Evolutionary conservation across 2,329 filamentous ascomycete genomes (phyloP), one percentile per base, ranked within the genome.

Genomic region (Cadophora luteo-olivacea): DNA sequence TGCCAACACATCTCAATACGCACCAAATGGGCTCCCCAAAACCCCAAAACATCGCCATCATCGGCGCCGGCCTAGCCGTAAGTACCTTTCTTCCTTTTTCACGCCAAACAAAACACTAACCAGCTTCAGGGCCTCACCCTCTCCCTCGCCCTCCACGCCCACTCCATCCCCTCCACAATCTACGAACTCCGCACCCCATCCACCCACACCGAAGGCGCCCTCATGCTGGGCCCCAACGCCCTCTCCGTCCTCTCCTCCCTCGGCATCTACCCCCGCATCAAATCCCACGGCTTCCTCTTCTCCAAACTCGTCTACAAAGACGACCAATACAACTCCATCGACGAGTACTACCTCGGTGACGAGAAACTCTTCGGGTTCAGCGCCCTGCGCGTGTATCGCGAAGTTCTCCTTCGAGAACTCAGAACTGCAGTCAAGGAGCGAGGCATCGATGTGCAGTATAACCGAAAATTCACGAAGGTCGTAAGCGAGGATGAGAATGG

Each of bases 191-290:
- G 84, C 9, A 68, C 78, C 0, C 79, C 80, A 0, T 79, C 82
- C 1, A 79, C 83, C 1, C 80, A 84, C 68, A 83, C 83, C 29
- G 84, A 84, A 22, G 87, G 87, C 2, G 86, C 84, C 0, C 79
- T 89, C 36, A 87, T 88, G 83, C 81, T 89, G 2, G 87, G 86
- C 0, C 87, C 87, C 5, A 89, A 89, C 64, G 85, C 86, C 0
- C 81, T 89, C 1, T 80, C 81, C 4, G 79, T 88, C 49, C 80
- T 90, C 0, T 83, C 88, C 69, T 75, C 74, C 0, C 76, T 89
- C 0, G 82, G 80, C 0, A 77, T 87, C 2, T 86, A 86, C 72
- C 57, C 80, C 0, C 78, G 80, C 2, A 78, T 89, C 61, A 77
- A 78, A 8, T 70, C 77, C 0, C 78, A 82, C 9, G 84, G 74